Base-by-base conservation (phyloP, 257 asterid species). In the Echites panduratus region DNA sequence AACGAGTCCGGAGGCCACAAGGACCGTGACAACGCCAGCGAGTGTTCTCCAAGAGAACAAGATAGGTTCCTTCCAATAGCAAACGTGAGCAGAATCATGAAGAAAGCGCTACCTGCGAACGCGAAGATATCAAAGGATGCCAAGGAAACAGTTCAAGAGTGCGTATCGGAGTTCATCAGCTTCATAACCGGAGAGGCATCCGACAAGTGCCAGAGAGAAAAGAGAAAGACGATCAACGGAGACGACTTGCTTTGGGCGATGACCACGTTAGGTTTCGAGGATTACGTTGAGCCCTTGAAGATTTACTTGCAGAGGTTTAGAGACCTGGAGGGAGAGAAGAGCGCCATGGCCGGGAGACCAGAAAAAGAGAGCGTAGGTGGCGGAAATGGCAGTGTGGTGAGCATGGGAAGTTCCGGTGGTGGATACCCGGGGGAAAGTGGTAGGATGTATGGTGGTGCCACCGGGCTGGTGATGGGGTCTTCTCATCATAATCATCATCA, bases 1-100 rank as follows among this genome's bases (percentile, higher is more conserved):
- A 91, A 89, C 76, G 96, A 91, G 78, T 91, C 97, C 20, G 96
- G 96, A 49, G 96, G 94, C 2, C 82, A 87, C 26, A 84, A 81
- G 47, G 88, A 82, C 54, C 64, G 64, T 27, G 82, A 77, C 77
- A 78, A 75, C 75, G 73, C 78, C 62, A 82, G 63, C 72, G 79
- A 70, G 65, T 57, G 77, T 64, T 79, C 66, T 10, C 79, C 72
- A 22, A 58, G 72, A 67, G 84, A 77, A 71, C 82, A 81, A 45
- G 84, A 81, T 64, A 77, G 84, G 61, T 70, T 81, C 32, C 77
- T 81, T 17, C 84, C 84, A 3, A 81, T 81, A 19, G 82, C 84
- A 0, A 81, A 81, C 73, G 82, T 81, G 40, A 77, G 84, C 58
- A 73, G 82, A 49, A 74, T 77, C 67, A 81, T 81, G 84, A 81